phyloP scores from a whole-genome alignment of 1,284 basidiomycete species.

The Leccinum pachyderme region DNA sequence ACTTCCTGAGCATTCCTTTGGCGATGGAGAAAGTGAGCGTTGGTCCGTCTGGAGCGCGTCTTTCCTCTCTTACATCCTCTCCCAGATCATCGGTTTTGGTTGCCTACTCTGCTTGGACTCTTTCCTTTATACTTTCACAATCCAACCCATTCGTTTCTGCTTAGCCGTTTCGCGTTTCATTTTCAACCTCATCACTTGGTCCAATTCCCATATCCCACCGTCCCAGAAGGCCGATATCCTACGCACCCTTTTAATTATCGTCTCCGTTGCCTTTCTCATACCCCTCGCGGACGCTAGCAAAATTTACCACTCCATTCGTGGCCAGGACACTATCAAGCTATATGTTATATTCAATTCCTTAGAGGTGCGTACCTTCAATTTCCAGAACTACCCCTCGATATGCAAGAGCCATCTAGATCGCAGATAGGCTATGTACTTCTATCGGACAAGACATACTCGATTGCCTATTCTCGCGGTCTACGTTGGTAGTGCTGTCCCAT shows the following conservation, averaged over 20 bases:
- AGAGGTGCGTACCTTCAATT: constrained; percentile 57
- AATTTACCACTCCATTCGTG: constrained; percentile 98
- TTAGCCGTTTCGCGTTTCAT: constrained; percentile 66
- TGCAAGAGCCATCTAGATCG: constrained; percentile 61
- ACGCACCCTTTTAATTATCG: constrained; percentile 72
- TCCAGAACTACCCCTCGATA: background rate
- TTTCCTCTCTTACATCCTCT: constrained; percentile 10
- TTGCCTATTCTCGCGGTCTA: constrained; percentile 92
- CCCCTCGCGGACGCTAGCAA: constrained; percentile 94
- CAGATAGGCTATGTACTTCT: constrained; percentile 91
- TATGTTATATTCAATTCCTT: constrained; percentile 99
- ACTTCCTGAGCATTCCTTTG: constrained; percentile 91
- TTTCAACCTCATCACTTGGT: constrained; percentile 49
- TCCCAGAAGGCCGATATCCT: constrained; percentile 93
- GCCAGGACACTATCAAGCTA: constrained; percentile 97
- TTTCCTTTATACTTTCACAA: constrained; percentile 97
- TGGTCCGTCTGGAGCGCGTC: background rate
- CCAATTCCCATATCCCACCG: constrained; percentile 62
- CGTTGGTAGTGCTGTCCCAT: constrained; percentile 74
- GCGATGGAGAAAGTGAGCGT: constrained; percentile 86
- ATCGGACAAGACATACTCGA: constrained; percentile 98
- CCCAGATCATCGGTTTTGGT: constrained; percentile 88
- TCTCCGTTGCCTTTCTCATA: constrained; percentile 75
- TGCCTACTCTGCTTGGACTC: constrained; percentile 95
- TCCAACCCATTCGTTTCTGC: constrained; percentile 86